A percentile compares a stretch with the other conserved stretches of the same genome.
Evolutionary conservation across 2,329 filamentous ascomycete species (phyloP).

Genomic region (Botryosphaeria agaves): DNA sequence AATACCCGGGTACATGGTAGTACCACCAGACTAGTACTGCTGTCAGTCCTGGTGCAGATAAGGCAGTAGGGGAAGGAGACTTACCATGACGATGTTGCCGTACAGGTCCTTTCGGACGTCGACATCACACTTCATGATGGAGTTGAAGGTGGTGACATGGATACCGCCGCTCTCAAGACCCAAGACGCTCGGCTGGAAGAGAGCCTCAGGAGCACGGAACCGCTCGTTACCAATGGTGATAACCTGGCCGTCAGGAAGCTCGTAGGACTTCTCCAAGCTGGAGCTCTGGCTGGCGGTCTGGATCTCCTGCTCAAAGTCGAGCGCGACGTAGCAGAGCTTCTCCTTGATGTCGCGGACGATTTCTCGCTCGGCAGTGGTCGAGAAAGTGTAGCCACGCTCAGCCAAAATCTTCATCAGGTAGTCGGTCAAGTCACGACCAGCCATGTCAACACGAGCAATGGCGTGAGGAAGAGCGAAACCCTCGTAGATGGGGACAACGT

Average conservation of each 20-base stretch:
- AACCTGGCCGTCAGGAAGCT: conserved; percentile 98
- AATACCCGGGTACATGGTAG: conserved; percentile 99
- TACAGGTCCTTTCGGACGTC: conserved; percentile 99
- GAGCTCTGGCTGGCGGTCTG: conserved; percentile 99
- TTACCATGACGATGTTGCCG: conserved; percentile 99
- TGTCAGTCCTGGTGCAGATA: too few species aligned
- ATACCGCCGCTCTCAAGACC: conserved; percentile 98
- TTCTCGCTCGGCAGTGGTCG: conserved; percentile 99
- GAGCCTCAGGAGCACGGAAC: conserved; percentile 98
- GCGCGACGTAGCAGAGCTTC: conserved; percentile 99
- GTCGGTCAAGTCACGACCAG: conserved; percentile 98
- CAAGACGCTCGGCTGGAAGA: conserved; percentile 97
- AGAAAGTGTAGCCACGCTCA: conserved; percentile 99
- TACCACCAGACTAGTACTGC: conserved; percentile 80
- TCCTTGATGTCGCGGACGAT: conserved; percentile 99
- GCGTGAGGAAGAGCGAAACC: conserved; percentile 99
- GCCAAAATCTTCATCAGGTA: conserved; percentile 99
- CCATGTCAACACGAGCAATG: conserved; percentile 99
- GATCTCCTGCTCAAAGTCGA: conserved; percentile 99
- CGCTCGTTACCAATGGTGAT: conserved; percentile 99
- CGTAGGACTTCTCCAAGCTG: conserved; percentile 98
- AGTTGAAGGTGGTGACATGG: conserved; percentile 99
- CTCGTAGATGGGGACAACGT: conserved; percentile 99
- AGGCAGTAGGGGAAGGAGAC: too few species aligned
- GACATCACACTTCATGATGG: conserved; percentile 99